Evolutionary conservation across 176 grass and related monocot species (phyloP), one percentile per base, ranked within the genome.

Genomic region (Ensete glaucum): DNA sequence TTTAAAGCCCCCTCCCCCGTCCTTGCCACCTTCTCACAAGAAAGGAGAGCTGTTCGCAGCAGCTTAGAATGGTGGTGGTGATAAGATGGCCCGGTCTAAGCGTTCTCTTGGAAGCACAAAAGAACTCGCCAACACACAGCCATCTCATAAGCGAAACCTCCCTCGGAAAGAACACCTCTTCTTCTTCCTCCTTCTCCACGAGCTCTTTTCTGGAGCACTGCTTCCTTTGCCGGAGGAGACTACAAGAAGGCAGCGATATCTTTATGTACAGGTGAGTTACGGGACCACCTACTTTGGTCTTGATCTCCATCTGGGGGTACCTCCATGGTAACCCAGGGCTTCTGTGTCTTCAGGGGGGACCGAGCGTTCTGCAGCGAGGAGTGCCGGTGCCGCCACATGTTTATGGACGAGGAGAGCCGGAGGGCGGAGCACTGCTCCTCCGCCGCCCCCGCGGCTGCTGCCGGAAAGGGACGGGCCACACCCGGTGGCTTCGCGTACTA

Each of bases 221-320:
- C 80, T 83, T 71, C 72, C 66, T 79, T 56, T 83, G 85, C 81
- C 72, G 2, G 76, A 17, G 49, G 64, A 62, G 60, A 66, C 85
- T 87, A 64, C 69, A 67, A 19, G 51, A 76, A 54, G 80, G 64
- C 57, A 53, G 52, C 4, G 85, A 87, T 77, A 87, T 87, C 21
- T 87, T 80, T 58, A 87, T 87, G 53, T 87, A 87, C 80, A 83
- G 76, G 85, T 80, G 34, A 73, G 71, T n/a, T 1, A 19, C 14
- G 1, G 12, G 1, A 57, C 10, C 17, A 34, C 5, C 13, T 57
- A 14, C 17, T 14, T 57, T 57, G 13, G 17, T 19, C 17, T n/a
- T n/a, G n/a, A n/a, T n/a, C n/a, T n/a, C n/a, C n/a, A n/a, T n/a
- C n/a, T n/a, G n/a, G n/a, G n/a, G n/a, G n/a, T n/a, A n/a, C n/a